Conservation (phyloP, 2,329 filamentous ascomycete species). For the Plectosphaerella sp. region DNA sequence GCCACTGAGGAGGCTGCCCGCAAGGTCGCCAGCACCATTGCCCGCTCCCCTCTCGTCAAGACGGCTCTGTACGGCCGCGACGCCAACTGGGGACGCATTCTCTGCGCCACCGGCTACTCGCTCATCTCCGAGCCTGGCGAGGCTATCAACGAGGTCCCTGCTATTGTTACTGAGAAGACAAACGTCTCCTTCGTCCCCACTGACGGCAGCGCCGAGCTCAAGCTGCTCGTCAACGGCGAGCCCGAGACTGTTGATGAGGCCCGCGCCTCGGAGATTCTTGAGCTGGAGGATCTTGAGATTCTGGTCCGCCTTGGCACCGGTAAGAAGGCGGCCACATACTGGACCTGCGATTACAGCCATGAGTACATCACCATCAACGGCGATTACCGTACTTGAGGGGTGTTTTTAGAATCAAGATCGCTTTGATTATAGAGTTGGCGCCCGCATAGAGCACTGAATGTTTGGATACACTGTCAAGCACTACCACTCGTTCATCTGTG, state of each 20-base stretch:
- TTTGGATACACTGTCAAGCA: too few relatives aligned
- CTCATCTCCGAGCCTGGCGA: conserved; percentile 55
- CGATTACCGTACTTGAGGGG: conserved; percentile 54
- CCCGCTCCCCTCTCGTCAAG: conserved; percentile 89
- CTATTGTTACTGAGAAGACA: conserved; percentile 65
- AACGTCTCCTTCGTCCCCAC: conserved; percentile 75
- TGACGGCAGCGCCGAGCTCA: conserved; percentile 72
- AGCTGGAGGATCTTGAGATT: conserved; percentile 76
- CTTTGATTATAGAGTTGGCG: too few relatives aligned
- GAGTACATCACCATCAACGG: conserved; percentile 71
- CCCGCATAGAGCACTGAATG: too few relatives aligned
- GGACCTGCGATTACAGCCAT: conserved; percentile 84
- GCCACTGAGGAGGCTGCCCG: conserved; percentile 66
- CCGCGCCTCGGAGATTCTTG: conserved; percentile 71
- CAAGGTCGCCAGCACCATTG: conserved; percentile 81
- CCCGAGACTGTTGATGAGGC: conserved; percentile 74
- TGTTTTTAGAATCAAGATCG: neutral
- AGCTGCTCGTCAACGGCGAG: conserved; percentile 73
- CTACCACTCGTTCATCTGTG: too few relatives aligned
- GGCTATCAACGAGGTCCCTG: conserved; percentile 54
- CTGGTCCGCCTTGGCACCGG: conserved; percentile 68
- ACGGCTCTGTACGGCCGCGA: conserved; percentile 96
- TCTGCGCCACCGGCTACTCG: conserved; percentile 88
- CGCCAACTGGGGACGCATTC: conserved; percentile 96
- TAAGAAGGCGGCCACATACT: conserved; percentile 66